These are phyloP conservation scores for Thielaviopsis punctulata DNA, from an alignment of 2,329 filamentous ascomycete species.

Conservation along the genomic window DNA sequence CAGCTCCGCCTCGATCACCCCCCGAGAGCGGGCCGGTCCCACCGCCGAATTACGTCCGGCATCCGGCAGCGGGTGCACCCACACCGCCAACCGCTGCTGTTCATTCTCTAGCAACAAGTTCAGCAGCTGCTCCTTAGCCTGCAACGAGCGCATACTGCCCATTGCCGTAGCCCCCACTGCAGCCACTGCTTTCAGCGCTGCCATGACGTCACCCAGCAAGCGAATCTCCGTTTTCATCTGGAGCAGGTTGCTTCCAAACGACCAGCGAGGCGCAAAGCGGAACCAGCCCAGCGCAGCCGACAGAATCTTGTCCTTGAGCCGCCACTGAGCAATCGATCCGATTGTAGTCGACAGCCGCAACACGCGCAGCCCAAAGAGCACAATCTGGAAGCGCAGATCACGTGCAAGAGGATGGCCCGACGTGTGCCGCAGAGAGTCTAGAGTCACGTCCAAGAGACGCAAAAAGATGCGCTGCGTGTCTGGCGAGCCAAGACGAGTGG, in stretches of 20 bases:
- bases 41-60: conserved; percentile 21
- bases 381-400: conserved; percentile 78
- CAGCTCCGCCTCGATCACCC: conserved; percentile 30
- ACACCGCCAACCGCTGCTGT: conserved; percentile 66
- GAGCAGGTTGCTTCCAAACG: conserved; percentile 82
- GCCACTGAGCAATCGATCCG: conserved; percentile 50
- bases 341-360: conserved; percentile 55
- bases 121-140: conserved; percentile 70
- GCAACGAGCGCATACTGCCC: conserved; percentile 46
- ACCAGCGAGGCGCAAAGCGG: conserved; percentile 66
- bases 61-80: conserved; percentile 63
- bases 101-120: conserved; percentile 70
- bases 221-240: conserved; percentile 88
- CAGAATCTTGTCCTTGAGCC: conserved; percentile 74
- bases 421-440: conserved; percentile 42
- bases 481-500: conserved; percentile 66
- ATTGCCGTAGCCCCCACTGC: conserved; percentile 36
- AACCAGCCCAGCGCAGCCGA: conserved; percentile 87
- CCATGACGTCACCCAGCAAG: conserved; percentile 58
- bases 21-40: conserved; percentile 5
- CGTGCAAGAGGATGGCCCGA: conserved; percentile 61
- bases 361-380: conserved; percentile 67
- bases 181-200: conserved; percentile 46
- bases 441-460: conserved; percentile 62
- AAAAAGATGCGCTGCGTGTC: conserved; percentile 70